Conservation (phyloP, 2,329 filamentous ascomycete species). For the Hypoxylon sp. region DNA sequence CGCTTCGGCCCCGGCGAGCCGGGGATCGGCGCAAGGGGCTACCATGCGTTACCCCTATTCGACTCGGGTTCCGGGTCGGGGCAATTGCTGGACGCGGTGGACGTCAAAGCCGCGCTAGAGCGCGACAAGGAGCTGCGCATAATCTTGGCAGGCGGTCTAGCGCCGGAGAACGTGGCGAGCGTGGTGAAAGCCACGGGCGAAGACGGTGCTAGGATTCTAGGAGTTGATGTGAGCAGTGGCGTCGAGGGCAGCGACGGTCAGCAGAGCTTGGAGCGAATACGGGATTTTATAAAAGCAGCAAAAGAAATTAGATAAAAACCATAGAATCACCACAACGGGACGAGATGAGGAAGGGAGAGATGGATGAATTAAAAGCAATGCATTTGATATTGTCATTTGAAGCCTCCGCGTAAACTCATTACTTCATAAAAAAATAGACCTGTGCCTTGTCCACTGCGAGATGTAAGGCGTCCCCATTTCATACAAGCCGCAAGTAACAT, state of each 20-base stretch:
- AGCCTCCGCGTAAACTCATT: conserved; percentile 18
- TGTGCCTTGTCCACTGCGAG: neutral
- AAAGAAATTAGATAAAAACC: conserved; percentile 69
- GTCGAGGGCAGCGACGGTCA: conserved; percentile 86
- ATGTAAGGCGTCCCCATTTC: neutral
- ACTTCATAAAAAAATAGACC: conserved; percentile 14
- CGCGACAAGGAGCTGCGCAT: conserved; percentile 80
- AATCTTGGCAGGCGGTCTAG: conserved; percentile 87
- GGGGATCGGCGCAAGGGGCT: conserved; percentile 81
- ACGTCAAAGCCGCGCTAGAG: conserved; percentile 76
- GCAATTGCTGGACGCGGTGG: conserved; percentile 78
- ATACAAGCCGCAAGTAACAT: neutral
- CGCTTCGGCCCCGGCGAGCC: conserved; percentile 83
- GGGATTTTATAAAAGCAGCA: conserved; percentile 81
- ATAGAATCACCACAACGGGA: neutral
- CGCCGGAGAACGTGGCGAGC: conserved; percentile 81
- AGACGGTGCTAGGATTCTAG: conserved; percentile 75
- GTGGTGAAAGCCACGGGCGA: conserved; percentile 75
- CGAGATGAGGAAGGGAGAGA: conserved; percentile 8
- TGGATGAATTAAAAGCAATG: conserved; percentile 9
- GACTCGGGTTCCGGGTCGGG: conserved; percentile 92
- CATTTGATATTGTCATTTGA: conserved; percentile 3
- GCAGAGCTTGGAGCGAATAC: conserved; percentile 86
- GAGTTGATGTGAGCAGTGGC: conserved; percentile 94
- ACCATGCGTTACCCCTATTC: conserved; percentile 85